A percentile compares a stretch with the other conserved stretches of the same genome.
These are phyloP conservation scores for Quillaja saponaria DNA, from an alignment of 306 rosid genomes.

Conservation along the genomic window DNA sequence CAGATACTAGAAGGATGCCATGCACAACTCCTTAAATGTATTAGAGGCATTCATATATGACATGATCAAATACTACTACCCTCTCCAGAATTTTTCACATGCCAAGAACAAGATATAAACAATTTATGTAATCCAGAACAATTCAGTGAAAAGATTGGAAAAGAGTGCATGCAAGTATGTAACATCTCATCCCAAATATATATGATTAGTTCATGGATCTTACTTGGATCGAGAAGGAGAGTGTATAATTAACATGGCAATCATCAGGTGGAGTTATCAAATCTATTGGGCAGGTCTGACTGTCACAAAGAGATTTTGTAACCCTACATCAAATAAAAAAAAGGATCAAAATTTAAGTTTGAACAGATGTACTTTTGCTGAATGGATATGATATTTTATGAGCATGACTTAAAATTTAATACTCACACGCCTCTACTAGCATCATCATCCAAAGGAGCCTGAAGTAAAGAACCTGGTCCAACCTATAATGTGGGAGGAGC, in stretches of 20 bases:
- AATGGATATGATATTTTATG: constrained; percentile 22
- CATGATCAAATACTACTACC: constrained; percentile 15
- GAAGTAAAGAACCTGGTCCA: constrained; percentile 89
- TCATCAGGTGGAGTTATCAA: constrained; percentile 96
- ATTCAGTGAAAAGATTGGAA: background rate
- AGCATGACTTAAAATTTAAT: constrained; percentile 30
- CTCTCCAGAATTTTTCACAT: background rate
- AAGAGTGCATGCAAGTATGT: background rate
- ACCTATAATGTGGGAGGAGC: constrained; percentile 54
- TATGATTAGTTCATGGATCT: constrained; percentile 40
- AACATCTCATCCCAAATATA: too few relatives aligned
- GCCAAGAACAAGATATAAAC: constrained; percentile 2
- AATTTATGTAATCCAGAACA: constrained; percentile 15
- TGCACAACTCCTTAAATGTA: constrained; percentile 3
- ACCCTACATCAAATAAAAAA: constrained; percentile 55
- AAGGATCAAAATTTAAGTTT: constrained; percentile 27
- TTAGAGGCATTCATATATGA: background rate
- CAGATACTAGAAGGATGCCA: constrained; percentile 22
- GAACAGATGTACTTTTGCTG: constrained; percentile 7
- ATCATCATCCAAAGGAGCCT: constrained; percentile 90
- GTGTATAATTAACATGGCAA: constrained; percentile 95
- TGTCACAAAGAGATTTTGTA: constrained; percentile 73
- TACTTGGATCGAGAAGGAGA: constrained; percentile 96
- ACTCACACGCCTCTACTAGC: constrained; percentile 76
- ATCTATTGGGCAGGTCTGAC: constrained; percentile 80